Evolutionary conservation across 495 filamentous ascomycete genomes (phyloP).

Genomic region (Penicillium bovifimosum): DNA sequence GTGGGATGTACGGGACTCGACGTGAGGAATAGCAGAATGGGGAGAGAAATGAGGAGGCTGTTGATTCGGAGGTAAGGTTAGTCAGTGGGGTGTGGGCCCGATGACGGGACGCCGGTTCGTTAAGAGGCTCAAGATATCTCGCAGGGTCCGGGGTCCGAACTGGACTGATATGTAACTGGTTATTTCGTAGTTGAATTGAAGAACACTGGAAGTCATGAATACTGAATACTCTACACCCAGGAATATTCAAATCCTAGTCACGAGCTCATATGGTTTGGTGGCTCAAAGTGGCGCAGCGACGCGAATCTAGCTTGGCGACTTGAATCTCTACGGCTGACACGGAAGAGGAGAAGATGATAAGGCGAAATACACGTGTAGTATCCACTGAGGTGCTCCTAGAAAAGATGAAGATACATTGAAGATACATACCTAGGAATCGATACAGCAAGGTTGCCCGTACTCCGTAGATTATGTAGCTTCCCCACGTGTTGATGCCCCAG

Average conservation of each 20-base stretch:
- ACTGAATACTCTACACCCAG: neutral
- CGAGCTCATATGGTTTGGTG: neutral
- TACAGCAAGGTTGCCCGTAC: no score
- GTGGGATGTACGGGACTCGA: constrained; percentile 4
- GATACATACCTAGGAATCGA: no score
- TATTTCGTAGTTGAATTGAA: no score
- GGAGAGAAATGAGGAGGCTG: constrained; percentile 12
- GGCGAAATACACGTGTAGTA: neutral
- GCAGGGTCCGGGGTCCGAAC: neutral
- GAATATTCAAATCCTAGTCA: no score
- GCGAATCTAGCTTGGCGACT: neutral
- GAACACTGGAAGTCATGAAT: no score
- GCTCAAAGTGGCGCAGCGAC: neutral
- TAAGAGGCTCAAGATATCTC: constrained; percentile 4
- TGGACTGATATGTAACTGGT: neutral
- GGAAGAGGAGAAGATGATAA: neutral
- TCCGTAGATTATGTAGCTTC: neutral
- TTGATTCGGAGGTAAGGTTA: constrained; percentile 21
- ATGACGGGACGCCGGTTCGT: constrained; percentile 22
- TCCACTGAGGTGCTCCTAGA: neutral
- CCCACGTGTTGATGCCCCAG: neutral
- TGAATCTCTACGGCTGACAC: neutral
- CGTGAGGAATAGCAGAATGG: constrained; percentile 1
- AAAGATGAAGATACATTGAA: no score
- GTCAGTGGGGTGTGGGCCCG: constrained; percentile 34